Percentiles rank a stretch among this genome's conserved stretches.
phyloP scores from a whole-genome alignment of 2,329 filamentous ascomycete species.

The Biscogniauxia sp. region DNA sequence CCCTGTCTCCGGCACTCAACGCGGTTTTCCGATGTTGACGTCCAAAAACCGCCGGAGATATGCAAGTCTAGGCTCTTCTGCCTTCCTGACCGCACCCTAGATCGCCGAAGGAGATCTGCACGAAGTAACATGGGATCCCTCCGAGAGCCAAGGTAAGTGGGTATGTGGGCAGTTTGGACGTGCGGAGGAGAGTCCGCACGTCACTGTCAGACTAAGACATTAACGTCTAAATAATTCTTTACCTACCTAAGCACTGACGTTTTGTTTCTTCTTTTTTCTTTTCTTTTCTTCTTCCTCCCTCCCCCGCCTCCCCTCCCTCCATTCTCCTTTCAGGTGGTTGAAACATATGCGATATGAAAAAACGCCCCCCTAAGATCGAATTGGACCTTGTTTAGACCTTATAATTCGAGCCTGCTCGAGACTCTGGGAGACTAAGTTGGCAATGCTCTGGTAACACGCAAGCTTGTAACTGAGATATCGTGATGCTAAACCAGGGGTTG shows the following conservation, averaged over 20 bases:
- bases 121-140: neutral
- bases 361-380: neutral
- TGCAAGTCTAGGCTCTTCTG: conserved; percentile 2
- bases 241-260: neutral
- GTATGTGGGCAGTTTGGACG: neutral
- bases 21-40: neutral
- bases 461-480: neutral
- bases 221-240: neutral
- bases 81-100: conserved; percentile 1
- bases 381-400: neutral
- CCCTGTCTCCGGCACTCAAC: neutral
- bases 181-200: neutral
- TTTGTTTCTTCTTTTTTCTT: neutral
- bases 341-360: too few relatives aligned
- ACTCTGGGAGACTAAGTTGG: neutral
- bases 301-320: too few relatives aligned
- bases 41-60: conserved; percentile 3
- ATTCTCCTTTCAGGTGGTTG: too few relatives aligned
- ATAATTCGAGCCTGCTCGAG: neutral
- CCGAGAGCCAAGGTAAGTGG: conserved; percentile 5
- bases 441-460: neutral
- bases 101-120: conserved; percentile 12
- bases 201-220: conserved; percentile 1
- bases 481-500: neutral
- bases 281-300: too few relatives aligned